Base-by-base conservation (phyloP, 2,329 filamentous ascomycete genomes). In the Colletotrichum chrysophilum region DNA sequence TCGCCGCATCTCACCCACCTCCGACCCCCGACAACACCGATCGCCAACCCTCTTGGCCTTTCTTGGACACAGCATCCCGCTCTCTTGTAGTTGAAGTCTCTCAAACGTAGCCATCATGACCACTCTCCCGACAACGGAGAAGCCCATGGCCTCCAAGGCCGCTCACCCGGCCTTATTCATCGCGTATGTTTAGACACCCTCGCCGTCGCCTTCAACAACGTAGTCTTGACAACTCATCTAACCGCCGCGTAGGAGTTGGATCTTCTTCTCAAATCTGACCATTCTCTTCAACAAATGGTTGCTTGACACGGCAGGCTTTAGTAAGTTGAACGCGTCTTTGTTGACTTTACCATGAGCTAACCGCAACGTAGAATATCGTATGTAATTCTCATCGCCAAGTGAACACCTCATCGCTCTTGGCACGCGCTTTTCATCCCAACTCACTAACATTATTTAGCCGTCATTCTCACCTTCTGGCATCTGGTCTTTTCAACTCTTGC, bases 281-380 rank as follows among this genome's bases (percentile, higher is more conserved):
- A 97, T 98, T 82, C 87, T 98, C 77, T 97, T 97, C 89, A 98
- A 98, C 89, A 98, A 98, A 87, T 96, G 94, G 91, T 91, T 98
- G 66, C 90, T 98, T 75, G 92, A 95, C 82, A 92, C 91, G 77
- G 90, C 90, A 80, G 90, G 93, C 73, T 96, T 96, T 85, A 90
- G 94, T 95, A 87, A 88, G 93, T 77, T 66, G 12, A 62, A 52
- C 55, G 30, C 64, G 14, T 32, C 7, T 32, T 12, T 18, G 3
- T 43, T 18, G n/a, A 4, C 34, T 52, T 21, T 10, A 9, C 30
- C 26, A 48, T 60, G 70, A 71, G 60, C 79, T 82, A 77, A 82
- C 79, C 60, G 64, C 14, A 5, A 56, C 48, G 13, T 77, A 87
- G 86, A 83, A 80, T 89, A 87, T 79, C 87, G 87, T 89, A 87